phyloP scores from a whole-genome alignment of 331 rosid genomes.

The Telfairia occidentalis region DNA sequence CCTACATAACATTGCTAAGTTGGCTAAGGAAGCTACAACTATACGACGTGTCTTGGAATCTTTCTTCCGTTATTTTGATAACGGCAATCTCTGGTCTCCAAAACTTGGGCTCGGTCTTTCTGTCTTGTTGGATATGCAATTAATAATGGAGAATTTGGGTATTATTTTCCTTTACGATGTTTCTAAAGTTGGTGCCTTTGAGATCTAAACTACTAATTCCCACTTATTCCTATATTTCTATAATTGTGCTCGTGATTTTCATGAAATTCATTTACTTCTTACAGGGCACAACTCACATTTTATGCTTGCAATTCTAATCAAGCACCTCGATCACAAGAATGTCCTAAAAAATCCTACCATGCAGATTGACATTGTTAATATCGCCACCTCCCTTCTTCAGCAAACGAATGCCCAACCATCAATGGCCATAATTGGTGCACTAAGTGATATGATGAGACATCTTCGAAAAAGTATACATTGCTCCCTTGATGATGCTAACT shows the following conservation, averaged over 20 bases:
- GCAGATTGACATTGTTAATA: constrained; percentile 30
- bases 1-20: constrained; percentile 78
- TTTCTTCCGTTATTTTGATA: constrained; percentile 70
- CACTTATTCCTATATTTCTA: background rate
- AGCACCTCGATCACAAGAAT: constrained; percentile 40
- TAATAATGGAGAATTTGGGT: constrained; percentile 81
- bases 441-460: constrained; percentile 37
- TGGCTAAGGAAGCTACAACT: constrained; percentile 84
- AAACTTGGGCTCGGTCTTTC: constrained; percentile 57
- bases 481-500: constrained; percentile 32
- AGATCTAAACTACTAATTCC: constrained; percentile 2
- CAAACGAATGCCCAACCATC: constrained; percentile 25
- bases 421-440: constrained; percentile 29
- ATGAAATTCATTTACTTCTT: background rate
- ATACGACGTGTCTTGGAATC: constrained; percentile 87
- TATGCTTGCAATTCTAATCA: constrained; percentile 26
- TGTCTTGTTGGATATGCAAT: constrained; percentile 60
- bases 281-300: constrained; percentile 31
- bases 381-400: constrained; percentile 24
- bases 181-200: background rate
- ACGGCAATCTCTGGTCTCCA: constrained; percentile 63
- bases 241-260: background rate
- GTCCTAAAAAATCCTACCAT: constrained; percentile 25
- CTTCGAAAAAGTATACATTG: constrained; percentile 31
- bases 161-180: constrained; percentile 3